Evolutionary conservation across 140 eudicot species (phyloP), one percentile per base, ranked within the genome.

Genomic region (Oenanthe javanica): DNA sequence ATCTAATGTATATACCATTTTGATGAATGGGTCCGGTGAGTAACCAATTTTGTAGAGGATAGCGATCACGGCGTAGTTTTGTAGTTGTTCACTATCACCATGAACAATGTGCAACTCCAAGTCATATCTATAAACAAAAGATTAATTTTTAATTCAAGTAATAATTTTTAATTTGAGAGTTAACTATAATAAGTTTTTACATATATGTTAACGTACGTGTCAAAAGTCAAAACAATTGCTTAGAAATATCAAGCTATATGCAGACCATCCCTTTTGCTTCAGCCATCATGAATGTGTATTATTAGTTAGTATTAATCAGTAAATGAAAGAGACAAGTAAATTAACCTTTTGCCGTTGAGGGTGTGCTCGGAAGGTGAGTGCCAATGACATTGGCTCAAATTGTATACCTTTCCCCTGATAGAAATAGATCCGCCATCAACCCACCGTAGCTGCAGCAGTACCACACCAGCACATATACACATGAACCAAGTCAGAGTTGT

Each of bases 61-160:
- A 47, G 85, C 93, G 70, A 83, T 51, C 40, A 92, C 96, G 55
- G 92, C 90, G 9, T 82, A 82, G 43, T 80, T 82, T 80, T 88
- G 82, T 78, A 80, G 61, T 46, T 81, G 83, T 45, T 90, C 82
- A 2, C 59, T 40, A 84, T 75, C 87, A 74, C 27, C 36, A 79
- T 92, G 97, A 49, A 92, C 97, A 92, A 90, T 75, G 79, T 92
- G 97, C 57, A 89, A 45, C 66, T 92, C 97, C 83, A 92, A 67
- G 0, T 81, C 90, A 67, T 83, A 87, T 86, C 97, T 92, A 42
- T 43, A 0, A 54, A 18, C 23, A 3, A 52, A 52, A 52, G 6
- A 52, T 4, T 16, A 18, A 18, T 13, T 13, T 10, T 50, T 10
- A 49, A 49, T 31, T 14, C 11, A 47, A 47, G 50, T 5, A 47